Percentiles rank a stretch among this genome's conserved stretches.
Evolutionary conservation across 345 rosid species (phyloP).

Genomic region (Salix purpurea): DNA sequence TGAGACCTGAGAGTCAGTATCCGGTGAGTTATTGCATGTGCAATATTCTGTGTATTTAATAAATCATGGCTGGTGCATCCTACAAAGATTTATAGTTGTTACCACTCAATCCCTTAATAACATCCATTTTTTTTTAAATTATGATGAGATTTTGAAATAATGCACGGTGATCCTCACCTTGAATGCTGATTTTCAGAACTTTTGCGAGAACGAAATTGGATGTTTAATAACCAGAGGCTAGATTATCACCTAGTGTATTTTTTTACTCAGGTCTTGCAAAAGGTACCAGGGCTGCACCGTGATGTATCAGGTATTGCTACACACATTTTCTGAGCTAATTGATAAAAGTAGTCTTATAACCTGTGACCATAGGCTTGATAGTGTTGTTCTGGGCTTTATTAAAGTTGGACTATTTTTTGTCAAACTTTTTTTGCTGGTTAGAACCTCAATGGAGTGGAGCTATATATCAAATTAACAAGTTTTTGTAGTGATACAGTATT

Average conservation of each 20-base stretch:
- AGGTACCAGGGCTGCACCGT: not conserved
- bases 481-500: no score
- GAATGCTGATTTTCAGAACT: conserved; percentile 2
- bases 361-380: no score
- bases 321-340: conserved; percentile 1
- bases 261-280: not conserved
- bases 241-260: not conserved
- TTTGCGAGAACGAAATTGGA: not conserved
- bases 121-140: not conserved
- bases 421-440: no score
- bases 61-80: not conserved
- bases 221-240: not conserved
- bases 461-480: no score
- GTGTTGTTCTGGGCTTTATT: no score
- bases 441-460: no score
- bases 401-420: no score
- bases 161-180: conserved; percentile 41
- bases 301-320: not conserved
- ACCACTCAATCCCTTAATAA: not conserved
- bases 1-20: no score
- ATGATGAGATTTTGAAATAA: not conserved
- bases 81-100: not conserved
- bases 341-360: not conserved
- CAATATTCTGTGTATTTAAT: not conserved
- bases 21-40: no score